phyloP scores from a whole-genome alignment of 768 basidiomycete genomes.

The Neoboletus magnificus region DNA sequence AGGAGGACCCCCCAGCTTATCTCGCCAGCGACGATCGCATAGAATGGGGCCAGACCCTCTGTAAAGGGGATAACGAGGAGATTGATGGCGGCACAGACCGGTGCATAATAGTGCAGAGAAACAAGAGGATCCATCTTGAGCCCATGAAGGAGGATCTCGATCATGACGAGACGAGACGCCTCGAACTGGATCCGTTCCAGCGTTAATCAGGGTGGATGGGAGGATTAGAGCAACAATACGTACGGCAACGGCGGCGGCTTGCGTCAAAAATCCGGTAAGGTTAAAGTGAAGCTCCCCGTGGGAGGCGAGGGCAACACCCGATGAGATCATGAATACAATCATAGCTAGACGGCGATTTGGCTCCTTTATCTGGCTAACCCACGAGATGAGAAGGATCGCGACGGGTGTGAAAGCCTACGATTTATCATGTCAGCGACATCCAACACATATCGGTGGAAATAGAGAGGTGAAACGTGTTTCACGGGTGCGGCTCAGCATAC shows the following conservation, averaged over 20 bases:
- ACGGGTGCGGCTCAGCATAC: constrained; percentile 33
- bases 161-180: constrained; percentile 92
- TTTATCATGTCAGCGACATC: neutral
- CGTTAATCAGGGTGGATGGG: neutral
- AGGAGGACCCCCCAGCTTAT: constrained; percentile 71
- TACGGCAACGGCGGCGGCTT: constrained; percentile 82
- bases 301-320: constrained; percentile 85
- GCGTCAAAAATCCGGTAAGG: constrained; percentile 81
- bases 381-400: constrained; percentile 90
- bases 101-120: constrained; percentile 94
- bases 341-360: constrained; percentile 75
- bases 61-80: constrained; percentile 84
- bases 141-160: constrained; percentile 90
- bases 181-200: constrained; percentile 62
- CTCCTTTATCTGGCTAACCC: constrained; percentile 84
- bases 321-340: constrained; percentile 89
- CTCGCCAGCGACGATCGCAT: constrained; percentile 48
- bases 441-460: neutral
- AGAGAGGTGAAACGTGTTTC: neutral
- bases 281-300: constrained; percentile 87
- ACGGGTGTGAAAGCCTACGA: constrained; percentile 84
- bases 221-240: neutral
- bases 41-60: constrained; percentile 86
- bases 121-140: constrained; percentile 97
- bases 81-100: constrained; percentile 91